Evolutionary conservation across 2,329 filamentous ascomycete genomes (phyloP), one percentile per base, ranked within the genome.

Genomic region (Raffaelea albimanens): DNA sequence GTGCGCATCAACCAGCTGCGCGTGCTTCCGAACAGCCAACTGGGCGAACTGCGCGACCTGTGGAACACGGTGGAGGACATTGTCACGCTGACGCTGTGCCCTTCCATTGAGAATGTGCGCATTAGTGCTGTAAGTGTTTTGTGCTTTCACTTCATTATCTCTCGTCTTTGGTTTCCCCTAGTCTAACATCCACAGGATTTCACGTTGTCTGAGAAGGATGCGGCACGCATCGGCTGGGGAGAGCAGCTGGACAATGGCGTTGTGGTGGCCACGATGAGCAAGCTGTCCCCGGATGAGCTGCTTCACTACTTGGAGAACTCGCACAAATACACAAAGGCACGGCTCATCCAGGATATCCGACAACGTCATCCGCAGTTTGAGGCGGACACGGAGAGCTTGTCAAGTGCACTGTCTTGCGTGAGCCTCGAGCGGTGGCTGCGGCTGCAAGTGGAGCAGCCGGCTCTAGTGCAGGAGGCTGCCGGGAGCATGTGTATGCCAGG

Each of bases 211-310:
- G 50, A 45, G 5, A 56, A 53, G 9, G 58, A 59, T 5, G 58
- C 53, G 0, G 50, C 52, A 3, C 51, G 54, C 7, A 53, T 63
- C 9, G 60, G 57, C n/a, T 62, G 60, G 61, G 60, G 61, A 4
- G 52, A 33, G 11, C 34, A 45, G 14, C 56, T 57, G 19, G 63
- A 65, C 45, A 52, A 54, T 16, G 50, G 50, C 14, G 61, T 65
- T 4, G 48, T 53, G 34, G 59, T 67, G 20, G 56, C 56, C 16
- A 69, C 67, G 0, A 61, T 67, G 50, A 57, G 71, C 54, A 78
- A 77, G 59, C 63, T 78, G 8, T 62, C 66, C 4, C 75, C 75
- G 0, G 58, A 65, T 11, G 64, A 73, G 47, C 63, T 79, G n/a
- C 65, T 74, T 52, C 61, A 70, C 50, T 66, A 76, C 48, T 65